These are phyloP conservation scores for Annulohypoxylon maeteangense DNA, from an alignment of 495 filamentous ascomycete genomes.

Conservation along the genomic window DNA sequence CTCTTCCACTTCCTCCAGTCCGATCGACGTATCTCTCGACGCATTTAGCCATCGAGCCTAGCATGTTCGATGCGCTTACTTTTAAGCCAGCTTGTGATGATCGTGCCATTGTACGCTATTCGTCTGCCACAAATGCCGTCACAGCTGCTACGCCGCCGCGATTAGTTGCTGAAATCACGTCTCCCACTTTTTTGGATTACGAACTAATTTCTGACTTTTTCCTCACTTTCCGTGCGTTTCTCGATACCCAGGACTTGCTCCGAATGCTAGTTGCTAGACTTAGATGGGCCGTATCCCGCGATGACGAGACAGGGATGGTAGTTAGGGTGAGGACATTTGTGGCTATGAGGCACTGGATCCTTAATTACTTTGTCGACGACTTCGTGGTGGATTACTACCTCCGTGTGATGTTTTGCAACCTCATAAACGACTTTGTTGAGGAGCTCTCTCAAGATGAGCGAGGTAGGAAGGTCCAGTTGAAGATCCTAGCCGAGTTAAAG, in stretches of 20 bases:
- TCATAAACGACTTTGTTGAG: slow-evolving; percentile 79
- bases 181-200: slow-evolving; percentile 94
- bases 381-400: slow-evolving; percentile 86
- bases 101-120: slow-evolving; percentile 85
- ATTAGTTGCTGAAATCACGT: slow-evolving; percentile 97
- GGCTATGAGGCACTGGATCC: slow-evolving; percentile 94
- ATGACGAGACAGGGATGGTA: slow-evolving; percentile 87
- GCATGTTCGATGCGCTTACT: slow-evolving; percentile 83
- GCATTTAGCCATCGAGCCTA: slow-evolving; percentile 61
- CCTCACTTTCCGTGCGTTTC: slow-evolving; percentile 88
- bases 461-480: slow-evolving; percentile 78
- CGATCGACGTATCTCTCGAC: slow-evolving; percentile 57
- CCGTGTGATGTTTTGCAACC: slow-evolving; percentile 80
- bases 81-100: slow-evolving; percentile 76
- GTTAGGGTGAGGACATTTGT: slow-evolving; percentile 96
- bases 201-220: slow-evolving; percentile 98
- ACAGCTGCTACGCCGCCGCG: slow-evolving; percentile 90
- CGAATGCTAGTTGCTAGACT: slow-evolving; percentile 85
- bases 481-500: slow-evolving; percentile 93
- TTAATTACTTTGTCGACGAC: slow-evolving; percentile 98
- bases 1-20: slow-evolving; percentile 40
- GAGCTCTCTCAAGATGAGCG: slow-evolving; percentile 56
- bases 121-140: slow-evolving; percentile 74
- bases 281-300: slow-evolving; percentile 83
- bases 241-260: slow-evolving; percentile 78